Evolutionary conservation across 1,284 basidiomycete genomes (phyloP).

Genomic region (Cerrena zonata): DNA sequence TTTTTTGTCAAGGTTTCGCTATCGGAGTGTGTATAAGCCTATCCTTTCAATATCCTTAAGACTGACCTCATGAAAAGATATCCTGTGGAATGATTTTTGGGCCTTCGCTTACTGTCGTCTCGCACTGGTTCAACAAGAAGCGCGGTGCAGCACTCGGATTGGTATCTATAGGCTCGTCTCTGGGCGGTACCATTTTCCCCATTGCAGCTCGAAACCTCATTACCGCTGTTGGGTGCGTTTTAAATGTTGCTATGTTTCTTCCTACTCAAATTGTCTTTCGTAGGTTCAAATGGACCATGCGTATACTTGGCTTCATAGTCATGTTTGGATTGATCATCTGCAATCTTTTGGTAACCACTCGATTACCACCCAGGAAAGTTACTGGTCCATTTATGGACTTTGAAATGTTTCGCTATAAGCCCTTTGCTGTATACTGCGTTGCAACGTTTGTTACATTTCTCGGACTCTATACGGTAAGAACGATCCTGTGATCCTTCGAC

Average conservation of each 20-base stretch:
- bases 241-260: not conserved
- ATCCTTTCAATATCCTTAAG: too few species aligned
- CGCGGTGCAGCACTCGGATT: conserved; percentile 39
- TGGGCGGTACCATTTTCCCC: conserved; percentile 42
- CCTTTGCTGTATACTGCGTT: conserved; percentile 40
- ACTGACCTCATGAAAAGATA: too few species aligned
- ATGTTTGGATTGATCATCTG: conserved; percentile 36
- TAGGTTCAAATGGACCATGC: conserved; percentile 60
- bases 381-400: conserved; percentile 47
- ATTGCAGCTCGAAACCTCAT: conserved; percentile 37
- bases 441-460: conserved; percentile 46
- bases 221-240: conserved; percentile 29
- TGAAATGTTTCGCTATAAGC: conserved; percentile 39
- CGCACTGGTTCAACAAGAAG: conserved; percentile 46
- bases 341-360: conserved; percentile 43
- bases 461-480: conserved; percentile 52
- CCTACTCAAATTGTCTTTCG: not conserved
- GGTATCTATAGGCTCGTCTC: conserved; percentile 35
- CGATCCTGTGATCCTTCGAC: too few species aligned
- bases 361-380: conserved; percentile 44
- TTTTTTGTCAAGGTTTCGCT: conserved; percentile 46
- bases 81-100: conserved; percentile 39
- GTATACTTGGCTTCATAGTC: conserved; percentile 51
- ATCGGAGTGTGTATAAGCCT: conserved; percentile 42
- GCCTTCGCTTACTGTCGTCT: conserved; percentile 36